A percentile compares a stretch with the other conserved stretches of the same genome.
These are phyloP conservation scores for Arabidopsis lyrata DNA, from an alignment of 441 rosid genomes.

Conservation along the genomic window DNA sequence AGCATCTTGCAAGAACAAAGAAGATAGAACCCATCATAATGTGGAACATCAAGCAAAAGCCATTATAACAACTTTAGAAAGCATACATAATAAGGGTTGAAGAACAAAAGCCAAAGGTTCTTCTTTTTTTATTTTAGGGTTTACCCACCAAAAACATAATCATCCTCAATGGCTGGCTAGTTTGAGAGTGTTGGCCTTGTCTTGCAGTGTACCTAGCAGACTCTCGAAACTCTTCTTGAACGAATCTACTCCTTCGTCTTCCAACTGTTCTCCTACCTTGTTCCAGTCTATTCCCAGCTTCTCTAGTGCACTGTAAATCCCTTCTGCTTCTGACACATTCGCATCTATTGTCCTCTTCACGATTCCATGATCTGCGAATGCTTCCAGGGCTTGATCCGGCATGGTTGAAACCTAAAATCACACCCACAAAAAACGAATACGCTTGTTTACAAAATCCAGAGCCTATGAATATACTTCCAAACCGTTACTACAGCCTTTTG, in stretches of 20 bases:
- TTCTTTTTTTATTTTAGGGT: constrained; percentile 33
- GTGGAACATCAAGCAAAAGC: constrained; percentile 24
- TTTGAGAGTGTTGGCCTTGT: constrained; percentile 93
- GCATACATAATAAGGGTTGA: constrained; percentile 3
- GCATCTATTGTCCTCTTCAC: constrained; percentile 91
- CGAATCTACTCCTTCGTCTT: constrained; percentile 87
- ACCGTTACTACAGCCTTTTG: background rate
- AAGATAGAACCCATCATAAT: background rate
- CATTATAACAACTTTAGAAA: constrained; percentile 22
- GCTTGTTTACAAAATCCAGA: constrained; percentile 6
- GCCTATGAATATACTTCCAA: background rate
- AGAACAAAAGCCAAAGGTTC: constrained; percentile 26
- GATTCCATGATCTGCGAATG: constrained; percentile 82
- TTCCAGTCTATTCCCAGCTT: constrained; percentile 94
- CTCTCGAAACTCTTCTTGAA: constrained; percentile 97
- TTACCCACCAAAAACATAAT: constrained; percentile 14
- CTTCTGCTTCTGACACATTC: constrained; percentile 90
- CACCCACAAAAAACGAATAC: background rate
- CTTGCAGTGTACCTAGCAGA: constrained; percentile 89
- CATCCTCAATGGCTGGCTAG: constrained; percentile 54
- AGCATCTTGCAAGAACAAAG: background rate
- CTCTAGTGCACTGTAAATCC: constrained; percentile 94
- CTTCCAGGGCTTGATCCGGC: constrained; percentile 99
- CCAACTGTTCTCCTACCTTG: constrained; percentile 82
- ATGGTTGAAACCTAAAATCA: constrained; percentile 84